Evolutionary conservation across 2,329 filamentous ascomycete species (phyloP).

Genomic region (Atkinsonella hypoxylon): DNA sequence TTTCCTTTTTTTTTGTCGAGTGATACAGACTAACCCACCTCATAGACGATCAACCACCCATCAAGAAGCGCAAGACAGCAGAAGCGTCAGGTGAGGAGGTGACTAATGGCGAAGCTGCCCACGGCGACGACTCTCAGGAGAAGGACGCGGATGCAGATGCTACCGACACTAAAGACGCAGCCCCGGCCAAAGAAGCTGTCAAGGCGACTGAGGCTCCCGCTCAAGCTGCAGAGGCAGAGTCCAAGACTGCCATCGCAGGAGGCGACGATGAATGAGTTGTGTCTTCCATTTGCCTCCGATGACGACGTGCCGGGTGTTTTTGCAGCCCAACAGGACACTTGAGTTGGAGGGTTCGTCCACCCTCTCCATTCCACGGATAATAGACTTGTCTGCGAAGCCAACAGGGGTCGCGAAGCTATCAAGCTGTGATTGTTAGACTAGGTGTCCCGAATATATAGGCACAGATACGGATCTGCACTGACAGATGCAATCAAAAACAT

Average conservation of each 20-base stretch:
- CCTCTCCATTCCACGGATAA: neutral
- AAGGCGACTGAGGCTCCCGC: slow-evolving; percentile 12
- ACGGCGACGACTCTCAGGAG: slow-evolving; percentile 15
- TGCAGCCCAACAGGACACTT: neutral
- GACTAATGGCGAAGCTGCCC: slow-evolving; percentile 23
- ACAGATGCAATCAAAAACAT: neutral
- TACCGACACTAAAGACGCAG: slow-evolving; percentile 12
- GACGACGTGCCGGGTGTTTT: neutral
- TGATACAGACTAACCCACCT: neutral
- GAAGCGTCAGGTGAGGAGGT: slow-evolving; percentile 18
- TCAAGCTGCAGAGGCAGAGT: slow-evolving; percentile 14
- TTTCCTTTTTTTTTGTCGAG: neutral
- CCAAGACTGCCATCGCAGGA: slow-evolving; percentile 18
- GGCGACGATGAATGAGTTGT: slow-evolving; percentile 16
- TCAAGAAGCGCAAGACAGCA: slow-evolving; percentile 40
- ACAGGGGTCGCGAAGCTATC: neutral
- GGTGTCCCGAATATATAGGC: neutral
- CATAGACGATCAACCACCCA: slow-evolving; percentile 30
- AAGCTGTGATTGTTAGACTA: slow-evolving; percentile 3
- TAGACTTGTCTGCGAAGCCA: neutral
- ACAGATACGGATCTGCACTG: neutral
- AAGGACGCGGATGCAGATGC: slow-evolving; percentile 23
- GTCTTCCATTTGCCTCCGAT: neutral
- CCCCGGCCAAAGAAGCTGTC: slow-evolving; percentile 15
- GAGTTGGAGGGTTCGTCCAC: neutral